Evolutionary conservation across 257 asterid species (phyloP).

Genomic region (Solanum dulcamara): DNA sequence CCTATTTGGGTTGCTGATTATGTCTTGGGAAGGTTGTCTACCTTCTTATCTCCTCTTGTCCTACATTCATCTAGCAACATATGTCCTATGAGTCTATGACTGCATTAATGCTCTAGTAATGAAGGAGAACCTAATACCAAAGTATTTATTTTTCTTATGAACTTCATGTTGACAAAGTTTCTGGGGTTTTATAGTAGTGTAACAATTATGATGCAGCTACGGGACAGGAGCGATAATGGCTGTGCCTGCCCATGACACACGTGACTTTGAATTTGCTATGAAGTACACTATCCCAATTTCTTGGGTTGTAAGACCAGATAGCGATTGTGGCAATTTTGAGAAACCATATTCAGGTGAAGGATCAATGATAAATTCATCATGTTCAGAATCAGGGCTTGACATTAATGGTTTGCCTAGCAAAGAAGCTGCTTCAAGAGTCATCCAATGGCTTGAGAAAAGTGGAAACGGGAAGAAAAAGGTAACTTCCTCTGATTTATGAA

Average conservation of each 20-base stretch:
- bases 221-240: slow-evolving; percentile 99
- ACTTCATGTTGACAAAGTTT: not conserved
- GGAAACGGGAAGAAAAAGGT: slow-evolving; percentile 85
- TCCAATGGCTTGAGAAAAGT: slow-evolving; percentile 77
- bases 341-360: slow-evolving; percentile 81
- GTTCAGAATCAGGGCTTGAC: slow-evolving; percentile 55
- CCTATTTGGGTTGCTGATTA: slow-evolving; percentile 98
- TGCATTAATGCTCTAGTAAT: not conserved
- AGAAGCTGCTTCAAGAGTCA: slow-evolving; percentile 64
- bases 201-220: slow-evolving; percentile 48
- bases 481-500: not conserved
- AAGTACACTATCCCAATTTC: slow-evolving; percentile 64
- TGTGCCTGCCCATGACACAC: slow-evolving; percentile 96
- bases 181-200: slow-evolving; percentile 3
- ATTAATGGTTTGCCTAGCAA: slow-evolving; percentile 68
- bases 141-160: not conserved
- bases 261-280: slow-evolving; percentile 89
- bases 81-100: not conserved
- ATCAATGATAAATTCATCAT: slow-evolving; percentile 70
- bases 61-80: not conserved
- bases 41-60: not conserved
- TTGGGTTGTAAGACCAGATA: slow-evolving; percentile 73
- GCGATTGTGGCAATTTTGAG: slow-evolving; percentile 28
- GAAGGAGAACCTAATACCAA: not conserved
- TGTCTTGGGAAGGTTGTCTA: slow-evolving; percentile 80